Evolutionary conservation across 2,329 filamentous ascomycete genomes (phyloP).

Genomic region (Botryotinia narcissicola): DNA sequence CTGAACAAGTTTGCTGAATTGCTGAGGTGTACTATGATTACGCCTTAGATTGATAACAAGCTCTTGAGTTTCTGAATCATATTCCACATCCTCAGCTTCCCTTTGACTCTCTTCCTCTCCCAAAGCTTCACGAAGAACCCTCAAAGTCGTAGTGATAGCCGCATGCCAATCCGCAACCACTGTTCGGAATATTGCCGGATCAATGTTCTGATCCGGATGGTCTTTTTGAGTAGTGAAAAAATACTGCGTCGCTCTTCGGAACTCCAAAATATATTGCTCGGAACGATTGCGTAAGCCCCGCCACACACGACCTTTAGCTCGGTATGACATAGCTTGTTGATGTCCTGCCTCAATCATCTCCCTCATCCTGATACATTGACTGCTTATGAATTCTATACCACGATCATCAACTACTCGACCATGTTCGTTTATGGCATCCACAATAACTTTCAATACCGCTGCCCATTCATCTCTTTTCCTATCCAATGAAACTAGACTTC

Average conservation of each 20-base stretch:
- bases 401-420: not conserved
- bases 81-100: slow-evolving; percentile 1
- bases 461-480: slow-evolving; percentile 1
- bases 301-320: slow-evolving; percentile 29
- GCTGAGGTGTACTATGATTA: not conserved
- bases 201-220: not conserved
- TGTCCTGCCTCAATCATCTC: not conserved
- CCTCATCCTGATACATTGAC: not conserved
- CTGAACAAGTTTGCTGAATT: slow-evolving; percentile 7
- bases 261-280: slow-evolving; percentile 8
- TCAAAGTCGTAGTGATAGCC: not conserved
- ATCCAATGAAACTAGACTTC: not conserved
- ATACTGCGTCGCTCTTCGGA: slow-evolving; percentile 9
- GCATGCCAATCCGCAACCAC: slow-evolving; percentile 13
- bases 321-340: slow-evolving; percentile 6
- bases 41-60: slow-evolving; percentile 2
- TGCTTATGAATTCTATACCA: not conserved
- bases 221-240: slow-evolving; percentile 7
- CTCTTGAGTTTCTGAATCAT: slow-evolving; percentile 9
- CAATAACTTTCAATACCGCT: not conserved
- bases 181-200: not conserved
- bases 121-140: not conserved
- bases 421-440: not conserved
- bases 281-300: slow-evolving; percentile 14
- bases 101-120: not conserved